These are phyloP conservation scores for Pneumocystis murina DNA, from an alignment of 1,139 yeast genomes.

Conservation along the genomic window DNA sequence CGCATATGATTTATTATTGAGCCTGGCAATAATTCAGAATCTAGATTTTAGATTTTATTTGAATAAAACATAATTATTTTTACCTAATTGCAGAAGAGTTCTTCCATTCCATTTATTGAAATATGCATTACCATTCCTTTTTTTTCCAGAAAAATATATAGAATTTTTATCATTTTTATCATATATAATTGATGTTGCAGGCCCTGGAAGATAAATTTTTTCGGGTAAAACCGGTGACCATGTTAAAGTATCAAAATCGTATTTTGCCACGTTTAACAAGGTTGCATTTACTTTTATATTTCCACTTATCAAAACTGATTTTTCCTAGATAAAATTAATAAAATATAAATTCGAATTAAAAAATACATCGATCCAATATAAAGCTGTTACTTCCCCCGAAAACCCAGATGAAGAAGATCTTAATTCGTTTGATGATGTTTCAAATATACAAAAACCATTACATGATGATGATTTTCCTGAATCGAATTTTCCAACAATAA, in stretches of 20 bases:
- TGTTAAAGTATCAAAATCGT: constrained; percentile 33
- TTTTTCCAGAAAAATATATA: constrained; percentile 37
- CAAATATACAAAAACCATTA: constrained; percentile 52
- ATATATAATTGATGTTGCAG: constrained; percentile 36
- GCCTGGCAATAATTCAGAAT: constrained; percentile 25
- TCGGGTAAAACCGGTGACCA: constrained; percentile 17
- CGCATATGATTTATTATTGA: constrained; percentile 24
- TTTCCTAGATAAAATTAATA: constrained; percentile 17
- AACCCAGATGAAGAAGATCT: constrained; percentile 31
- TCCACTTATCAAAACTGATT: constrained; percentile 49
- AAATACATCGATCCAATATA: constrained; percentile 33
- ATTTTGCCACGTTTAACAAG: constrained; percentile 33
- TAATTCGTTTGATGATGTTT: constrained; percentile 44
- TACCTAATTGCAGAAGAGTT: constrained; percentile 15
- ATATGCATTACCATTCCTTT: constrained; percentile 23
- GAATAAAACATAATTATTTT: not conserved
- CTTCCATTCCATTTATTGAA: constrained; percentile 24
- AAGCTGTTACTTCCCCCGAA: constrained; percentile 41
- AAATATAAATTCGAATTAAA: not conserved
- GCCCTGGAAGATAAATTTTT: constrained; percentile 26
- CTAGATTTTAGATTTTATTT: constrained; percentile 5
- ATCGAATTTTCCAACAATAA: constrained; percentile 67
- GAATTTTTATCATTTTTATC: constrained; percentile 37
- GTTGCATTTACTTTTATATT: constrained; percentile 33
- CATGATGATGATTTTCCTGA: constrained; percentile 48